phyloP scores from a whole-genome alignment of 2,329 filamentous ascomycete species.

The Colletotrichum sp. region DNA sequence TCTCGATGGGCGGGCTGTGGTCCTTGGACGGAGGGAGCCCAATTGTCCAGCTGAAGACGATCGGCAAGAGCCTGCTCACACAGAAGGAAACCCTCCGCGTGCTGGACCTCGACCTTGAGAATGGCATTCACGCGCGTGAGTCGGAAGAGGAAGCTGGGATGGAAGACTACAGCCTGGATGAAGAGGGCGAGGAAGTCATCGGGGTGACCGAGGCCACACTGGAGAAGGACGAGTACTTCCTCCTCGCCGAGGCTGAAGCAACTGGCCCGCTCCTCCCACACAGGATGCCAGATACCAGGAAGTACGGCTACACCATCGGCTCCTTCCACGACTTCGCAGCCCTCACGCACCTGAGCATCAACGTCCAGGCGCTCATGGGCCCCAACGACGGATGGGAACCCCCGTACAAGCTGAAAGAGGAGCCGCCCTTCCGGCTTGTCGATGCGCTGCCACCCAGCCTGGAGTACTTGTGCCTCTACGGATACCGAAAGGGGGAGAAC shows the following conservation, averaged over 20 bases:
- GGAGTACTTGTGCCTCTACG: slow-evolving; percentile 18
- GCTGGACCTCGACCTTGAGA: slow-evolving; percentile 12
- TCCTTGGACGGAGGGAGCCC: background rate
- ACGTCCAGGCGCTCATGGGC: background rate
- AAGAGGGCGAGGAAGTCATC: slow-evolving; percentile 24
- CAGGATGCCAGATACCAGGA: background rate
- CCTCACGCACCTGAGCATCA: slow-evolving; percentile 6
- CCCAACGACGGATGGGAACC: background rate
- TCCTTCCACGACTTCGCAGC: slow-evolving; percentile 4
- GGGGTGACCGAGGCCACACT: slow-evolving; percentile 31
- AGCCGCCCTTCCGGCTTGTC: slow-evolving; percentile 6
- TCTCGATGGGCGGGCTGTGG: background rate
- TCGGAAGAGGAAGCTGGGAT: background rate
- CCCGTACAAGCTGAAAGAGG: background rate
- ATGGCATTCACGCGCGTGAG: background rate
- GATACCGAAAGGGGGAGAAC: slow-evolving; percentile 11
- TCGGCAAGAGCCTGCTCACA: slow-evolving; percentile 5
- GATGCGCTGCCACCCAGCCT: slow-evolving; percentile 14
- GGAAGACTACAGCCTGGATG: background rate
- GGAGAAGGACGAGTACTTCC: slow-evolving; percentile 28
- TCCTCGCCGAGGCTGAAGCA: background rate
- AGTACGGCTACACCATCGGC: slow-evolving; percentile 6
- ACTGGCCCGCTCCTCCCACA: background rate
- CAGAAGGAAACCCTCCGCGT: slow-evolving; percentile 3
- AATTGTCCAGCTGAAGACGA: background rate